phyloP scores from a whole-genome alignment of 1,139 yeast genomes.

The Candida neerlandica region DNA sequence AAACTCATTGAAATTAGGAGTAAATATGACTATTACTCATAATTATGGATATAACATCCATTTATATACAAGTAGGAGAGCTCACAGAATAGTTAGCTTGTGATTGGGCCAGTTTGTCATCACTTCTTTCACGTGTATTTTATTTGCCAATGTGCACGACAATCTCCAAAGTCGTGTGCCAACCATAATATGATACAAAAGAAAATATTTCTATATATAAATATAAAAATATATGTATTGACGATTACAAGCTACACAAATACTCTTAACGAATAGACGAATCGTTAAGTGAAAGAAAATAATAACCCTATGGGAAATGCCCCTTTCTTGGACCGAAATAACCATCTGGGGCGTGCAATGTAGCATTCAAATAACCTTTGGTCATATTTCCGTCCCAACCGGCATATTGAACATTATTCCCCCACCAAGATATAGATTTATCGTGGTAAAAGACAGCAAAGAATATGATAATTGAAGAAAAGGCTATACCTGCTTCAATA shows the following conservation, averaged over 20 bases:
- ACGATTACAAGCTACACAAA: not conserved
- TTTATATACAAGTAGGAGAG: no score
- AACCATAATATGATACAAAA: not conserved
- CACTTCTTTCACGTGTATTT: not conserved
- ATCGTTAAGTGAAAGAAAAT: not conserved
- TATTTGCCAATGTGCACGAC: not conserved
- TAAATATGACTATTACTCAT: not conserved
- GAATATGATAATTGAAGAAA: conserved; percentile 50
- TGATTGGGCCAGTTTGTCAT: not conserved
- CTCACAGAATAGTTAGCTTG: no score
- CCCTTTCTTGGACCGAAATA: conserved; percentile 3
- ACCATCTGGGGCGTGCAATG: not conserved
- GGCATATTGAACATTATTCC: conserved; percentile 43
- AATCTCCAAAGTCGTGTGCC: not conserved
- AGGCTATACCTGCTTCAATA: conserved; percentile 54
- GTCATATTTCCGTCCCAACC: conserved; percentile 24
- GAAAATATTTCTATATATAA: no score
- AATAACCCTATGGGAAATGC: not conserved
- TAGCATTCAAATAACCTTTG: not conserved
- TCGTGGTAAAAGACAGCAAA: conserved; percentile 51
- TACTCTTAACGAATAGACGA: not conserved
- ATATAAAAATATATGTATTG: not conserved
- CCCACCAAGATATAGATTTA: conserved; percentile 55
- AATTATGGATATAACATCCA: no score
- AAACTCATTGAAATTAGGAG: not conserved